Conservation (phyloP, 2,329 filamentous ascomycete species). For the Beauveria brongniartii region DNA sequence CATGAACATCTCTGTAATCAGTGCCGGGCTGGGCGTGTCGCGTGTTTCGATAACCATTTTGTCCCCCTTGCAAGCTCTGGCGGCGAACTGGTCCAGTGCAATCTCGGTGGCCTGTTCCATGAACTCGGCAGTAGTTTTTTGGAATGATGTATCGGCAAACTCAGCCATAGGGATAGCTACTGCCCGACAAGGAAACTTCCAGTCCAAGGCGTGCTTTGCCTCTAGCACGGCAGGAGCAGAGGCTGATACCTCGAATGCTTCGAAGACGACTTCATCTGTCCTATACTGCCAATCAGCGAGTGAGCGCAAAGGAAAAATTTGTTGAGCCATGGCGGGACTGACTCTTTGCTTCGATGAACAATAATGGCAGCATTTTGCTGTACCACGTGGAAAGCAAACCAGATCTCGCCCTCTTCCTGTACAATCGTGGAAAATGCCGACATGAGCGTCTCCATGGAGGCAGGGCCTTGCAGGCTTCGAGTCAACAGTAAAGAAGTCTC, state of each 20-base stretch:
- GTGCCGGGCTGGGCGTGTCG: constrained; percentile 46
- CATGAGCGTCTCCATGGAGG: neutral
- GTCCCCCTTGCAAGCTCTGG: constrained; percentile 43
- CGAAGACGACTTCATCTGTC: constrained; percentile 29
- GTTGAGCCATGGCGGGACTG: neutral
- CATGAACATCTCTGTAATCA: constrained; percentile 54
- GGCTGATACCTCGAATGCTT: constrained; percentile 54
- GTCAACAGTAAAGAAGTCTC: neutral
- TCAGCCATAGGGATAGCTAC: constrained; percentile 33
- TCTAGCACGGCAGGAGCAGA: constrained; percentile 41
- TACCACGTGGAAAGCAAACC: constrained; percentile 15
- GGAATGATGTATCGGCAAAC: constrained; percentile 31
- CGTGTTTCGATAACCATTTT: constrained; percentile 42
- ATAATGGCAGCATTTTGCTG: constrained; percentile 27
- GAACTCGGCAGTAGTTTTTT: constrained; percentile 39
- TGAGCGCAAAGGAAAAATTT: neutral
- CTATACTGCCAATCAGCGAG: constrained; percentile 1
- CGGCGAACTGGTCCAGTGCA: constrained; percentile 43
- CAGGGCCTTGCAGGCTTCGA: neutral
- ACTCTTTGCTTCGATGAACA: constrained; percentile 17
- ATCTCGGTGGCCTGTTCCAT: constrained; percentile 49
- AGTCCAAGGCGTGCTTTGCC: constrained; percentile 40
- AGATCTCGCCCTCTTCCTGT: neutral
- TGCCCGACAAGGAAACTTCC: constrained; percentile 52
- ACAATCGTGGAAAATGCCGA: neutral